Percentiles rank a stretch among this genome's conserved stretches.
Evolutionary conservation across 768 basidiomycete species (phyloP).

Genomic region (Suillus paluster): DNA sequence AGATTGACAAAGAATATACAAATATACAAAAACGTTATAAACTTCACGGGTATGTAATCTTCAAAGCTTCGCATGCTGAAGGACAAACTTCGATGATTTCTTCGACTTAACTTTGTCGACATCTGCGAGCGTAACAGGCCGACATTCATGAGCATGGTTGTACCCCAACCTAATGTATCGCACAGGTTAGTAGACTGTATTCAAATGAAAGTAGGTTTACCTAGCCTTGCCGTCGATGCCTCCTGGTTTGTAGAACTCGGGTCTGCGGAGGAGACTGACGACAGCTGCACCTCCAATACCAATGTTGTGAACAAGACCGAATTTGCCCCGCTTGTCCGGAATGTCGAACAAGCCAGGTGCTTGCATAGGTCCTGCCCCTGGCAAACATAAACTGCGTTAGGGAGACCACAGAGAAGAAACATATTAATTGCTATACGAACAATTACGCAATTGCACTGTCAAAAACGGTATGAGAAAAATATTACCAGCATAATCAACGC

Average conservation of each 20-base stretch:
- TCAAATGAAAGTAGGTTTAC: slow-evolving; percentile 33
- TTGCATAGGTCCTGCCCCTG: slow-evolving; percentile 88
- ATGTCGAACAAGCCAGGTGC: slow-evolving; percentile 68
- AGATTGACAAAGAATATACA: background rate
- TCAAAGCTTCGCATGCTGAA: slow-evolving; percentile 47
- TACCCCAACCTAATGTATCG: slow-evolving; percentile 66
- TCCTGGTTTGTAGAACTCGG: slow-evolving; percentile 74
- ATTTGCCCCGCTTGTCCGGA: slow-evolving; percentile 72
- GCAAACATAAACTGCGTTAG: background rate
- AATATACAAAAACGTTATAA: background rate
- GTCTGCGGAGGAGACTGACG: slow-evolving; percentile 73
- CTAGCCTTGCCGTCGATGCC: slow-evolving; percentile 69
- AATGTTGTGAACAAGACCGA: slow-evolving; percentile 81
- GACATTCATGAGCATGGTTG: slow-evolving; percentile 75
- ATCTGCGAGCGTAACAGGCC: slow-evolving; percentile 62
- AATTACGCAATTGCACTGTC: slow-evolving; percentile 75
- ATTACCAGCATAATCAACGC: background rate
- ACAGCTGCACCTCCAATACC: slow-evolving; percentile 84
- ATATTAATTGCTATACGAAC: slow-evolving; percentile 35
- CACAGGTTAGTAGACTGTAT: background rate
- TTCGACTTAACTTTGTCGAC: slow-evolving; percentile 79
- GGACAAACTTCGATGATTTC: slow-evolving; percentile 52
- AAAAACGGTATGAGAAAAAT: slow-evolving; percentile 8
- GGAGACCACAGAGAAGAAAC: slow-evolving; percentile 10
- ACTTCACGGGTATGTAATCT: background rate